phyloP scores from a whole-genome alignment of 352 stramenopile species.

The Peronospora destructor region DNA sequence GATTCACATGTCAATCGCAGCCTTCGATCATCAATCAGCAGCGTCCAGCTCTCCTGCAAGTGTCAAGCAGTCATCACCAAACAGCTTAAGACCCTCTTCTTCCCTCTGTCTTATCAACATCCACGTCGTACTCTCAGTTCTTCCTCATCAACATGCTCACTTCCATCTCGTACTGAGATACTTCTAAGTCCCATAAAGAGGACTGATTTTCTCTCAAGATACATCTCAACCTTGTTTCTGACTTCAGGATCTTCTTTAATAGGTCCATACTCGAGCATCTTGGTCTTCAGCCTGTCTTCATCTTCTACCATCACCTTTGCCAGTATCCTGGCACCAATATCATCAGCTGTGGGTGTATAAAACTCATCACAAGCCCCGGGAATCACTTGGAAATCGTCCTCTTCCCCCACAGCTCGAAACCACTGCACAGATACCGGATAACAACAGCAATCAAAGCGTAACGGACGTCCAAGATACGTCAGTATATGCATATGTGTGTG shows the following conservation, averaged over 20 bases:
- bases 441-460: constrained; percentile 58
- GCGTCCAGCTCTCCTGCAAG: constrained; percentile 70
- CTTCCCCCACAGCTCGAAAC: constrained; percentile 58
- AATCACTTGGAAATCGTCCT: constrained; percentile 71
- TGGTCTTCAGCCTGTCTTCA: constrained; percentile 59
- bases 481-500: constrained; percentile 79
- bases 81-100: not conserved
- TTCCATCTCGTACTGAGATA: constrained; percentile 50
- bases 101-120: not conserved
- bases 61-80: constrained; percentile 1
- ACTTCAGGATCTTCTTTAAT: constrained; percentile 82
- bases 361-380: constrained; percentile 60
- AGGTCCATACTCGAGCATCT: constrained; percentile 77
- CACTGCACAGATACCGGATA: constrained; percentile 65
- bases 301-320: constrained; percentile 73
- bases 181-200: constrained; percentile 69
- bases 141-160: constrained; percentile 49
- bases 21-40: constrained; percentile 71
- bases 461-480: constrained; percentile 58
- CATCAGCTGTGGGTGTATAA: constrained; percentile 73
- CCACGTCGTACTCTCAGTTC: constrained; percentile 44
- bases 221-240: constrained; percentile 80
- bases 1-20: constrained; percentile 77
- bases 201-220: constrained; percentile 70
- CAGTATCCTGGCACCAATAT: constrained; percentile 71